A percentile compares a stretch with the other conserved stretches of the same genome.
Evolutionary conservation across 192 early-diverging fungal species (phyloP).

Genomic region (Rhizophagus clarus): DNA sequence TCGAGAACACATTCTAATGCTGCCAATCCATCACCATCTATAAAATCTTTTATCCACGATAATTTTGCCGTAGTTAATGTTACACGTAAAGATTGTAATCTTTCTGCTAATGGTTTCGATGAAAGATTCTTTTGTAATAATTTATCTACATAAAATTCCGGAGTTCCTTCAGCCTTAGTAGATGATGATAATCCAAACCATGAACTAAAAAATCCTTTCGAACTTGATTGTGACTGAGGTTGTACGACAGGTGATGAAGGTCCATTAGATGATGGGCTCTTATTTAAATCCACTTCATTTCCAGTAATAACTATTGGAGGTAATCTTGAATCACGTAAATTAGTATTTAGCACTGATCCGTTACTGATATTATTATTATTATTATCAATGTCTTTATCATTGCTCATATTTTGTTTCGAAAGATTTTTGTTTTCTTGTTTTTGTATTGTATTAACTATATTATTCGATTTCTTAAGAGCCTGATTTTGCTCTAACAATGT

Average conservation of each 20-base stretch:
- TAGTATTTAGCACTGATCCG: background rate
- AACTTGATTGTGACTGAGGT: background rate
- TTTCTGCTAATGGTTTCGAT: constrained; percentile 45
- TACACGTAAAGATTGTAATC: constrained; percentile 45
- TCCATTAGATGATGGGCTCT: background rate
- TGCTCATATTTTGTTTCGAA: background rate
- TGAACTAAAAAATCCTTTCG: constrained; percentile 1
- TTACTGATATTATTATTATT: background rate
- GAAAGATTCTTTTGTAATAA: constrained; percentile 41
- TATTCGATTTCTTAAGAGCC: background rate
- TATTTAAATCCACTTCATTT: background rate
- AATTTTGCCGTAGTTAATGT: constrained; percentile 46
- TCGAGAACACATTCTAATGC: constrained; percentile 54
- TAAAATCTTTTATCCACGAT: constrained; percentile 55
- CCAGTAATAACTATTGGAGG: background rate
- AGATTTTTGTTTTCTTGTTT: too few relatives aligned
- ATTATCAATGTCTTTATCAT: too few relatives aligned
- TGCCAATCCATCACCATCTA: constrained; percentile 48
- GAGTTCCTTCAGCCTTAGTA: constrained; percentile 31
- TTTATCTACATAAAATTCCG: constrained; percentile 47
- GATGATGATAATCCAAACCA: constrained; percentile 1
- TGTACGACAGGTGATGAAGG: background rate
- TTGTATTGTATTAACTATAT: background rate
- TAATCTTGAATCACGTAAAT: background rate
- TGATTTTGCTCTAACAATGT: background rate